Percentiles rank a stretch among this genome's conserved stretches.
Evolutionary conservation across 208 protist species (phyloP).

Genomic region (Trypanosoma boissoni): DNA sequence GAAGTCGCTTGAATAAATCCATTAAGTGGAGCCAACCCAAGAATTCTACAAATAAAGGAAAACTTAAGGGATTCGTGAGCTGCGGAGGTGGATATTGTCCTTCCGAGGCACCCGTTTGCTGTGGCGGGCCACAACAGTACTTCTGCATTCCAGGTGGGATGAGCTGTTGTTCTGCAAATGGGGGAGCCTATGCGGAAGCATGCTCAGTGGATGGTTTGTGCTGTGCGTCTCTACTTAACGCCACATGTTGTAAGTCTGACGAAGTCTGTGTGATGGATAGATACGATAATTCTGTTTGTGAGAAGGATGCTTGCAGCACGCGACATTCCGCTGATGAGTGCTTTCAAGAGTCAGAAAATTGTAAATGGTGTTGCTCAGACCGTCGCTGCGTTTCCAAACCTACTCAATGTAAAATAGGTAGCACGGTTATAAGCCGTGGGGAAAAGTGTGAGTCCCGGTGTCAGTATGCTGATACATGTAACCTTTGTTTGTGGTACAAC

Average conservation of each 20-base stretch:
- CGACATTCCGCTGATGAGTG: conserved; percentile 32
- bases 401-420: conserved; percentile 1
- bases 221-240: conserved; percentile 28
- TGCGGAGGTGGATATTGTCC: conserved; percentile 36
- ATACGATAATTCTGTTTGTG: conserved; percentile 6
- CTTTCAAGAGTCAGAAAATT: conserved; percentile 15
- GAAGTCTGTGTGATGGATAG: conserved; percentile 17
- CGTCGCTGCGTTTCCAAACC: conserved; percentile 30
- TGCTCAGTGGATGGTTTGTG: conserved; percentile 37
- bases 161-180: conserved; percentile 33
- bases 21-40: not conserved
- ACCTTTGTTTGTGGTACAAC: conserved; percentile 20
- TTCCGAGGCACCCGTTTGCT: conserved; percentile 37
- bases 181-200: conserved; percentile 4
- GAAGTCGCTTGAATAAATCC: not conserved
- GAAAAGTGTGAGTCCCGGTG: conserved; percentile 35
- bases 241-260: conserved; percentile 31
- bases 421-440: conserved; percentile 1
- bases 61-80: conserved; percentile 5
- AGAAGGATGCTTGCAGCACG: conserved; percentile 22
- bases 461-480: conserved; percentile 43
- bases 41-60: not conserved
- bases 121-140: conserved; percentile 20
- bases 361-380: conserved; percentile 51
- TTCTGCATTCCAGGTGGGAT: conserved; percentile 40